Base-by-base conservation (phyloP, 192 early-diverging fungal genomes). In the Jimgerdemannia flammicorona region DNA sequence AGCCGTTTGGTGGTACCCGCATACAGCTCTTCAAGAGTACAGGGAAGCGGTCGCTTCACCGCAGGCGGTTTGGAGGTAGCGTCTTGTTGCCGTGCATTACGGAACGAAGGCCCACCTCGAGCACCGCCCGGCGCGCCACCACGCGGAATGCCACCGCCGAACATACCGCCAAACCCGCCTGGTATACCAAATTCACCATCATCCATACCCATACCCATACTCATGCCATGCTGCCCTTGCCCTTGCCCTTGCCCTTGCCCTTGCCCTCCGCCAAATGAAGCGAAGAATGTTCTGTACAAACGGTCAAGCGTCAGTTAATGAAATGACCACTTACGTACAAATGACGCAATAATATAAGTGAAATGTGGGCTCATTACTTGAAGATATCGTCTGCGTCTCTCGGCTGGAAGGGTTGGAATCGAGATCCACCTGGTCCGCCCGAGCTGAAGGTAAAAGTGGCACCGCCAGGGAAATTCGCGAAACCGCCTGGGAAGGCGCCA, bases 311-410 rank as follows among this genome's bases (percentile, higher is more conserved):
- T 29, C 29, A 29, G 29, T 29, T 29, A 29, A 29, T 29, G 29
- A 29, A 29, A 29, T 29, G 29, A 29, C 29, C 29, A 29, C 29
- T 29, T 29, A 29, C 29, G 29, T 29, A 29, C 29, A 29, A 29
- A 29, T 29, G 29, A 29, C 29, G 29, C 29, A 29, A 29, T 29
- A 29, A 29, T 29, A 29, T 29, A 29, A 29, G 29, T 29, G 29
- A 29, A 29, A 29, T 29, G 29, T 29, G 29, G 29, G 29, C 29
- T 29, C 29, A 29, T 73, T 91, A 89, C 19, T 84, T 83, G 74
- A 98, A 99, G 74, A 99, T 98, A 43, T 96, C 92, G 40, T 98
- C 93, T 9, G 98, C 94, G 76, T 92, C 86, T 3, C 89, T 87
- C 43, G 95, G 95, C 29, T 82, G 81, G 86, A 94, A 94, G 7